Base-by-base conservation (phyloP, 1,139 yeast species). In the Martiniozyma asiatica region DNA sequence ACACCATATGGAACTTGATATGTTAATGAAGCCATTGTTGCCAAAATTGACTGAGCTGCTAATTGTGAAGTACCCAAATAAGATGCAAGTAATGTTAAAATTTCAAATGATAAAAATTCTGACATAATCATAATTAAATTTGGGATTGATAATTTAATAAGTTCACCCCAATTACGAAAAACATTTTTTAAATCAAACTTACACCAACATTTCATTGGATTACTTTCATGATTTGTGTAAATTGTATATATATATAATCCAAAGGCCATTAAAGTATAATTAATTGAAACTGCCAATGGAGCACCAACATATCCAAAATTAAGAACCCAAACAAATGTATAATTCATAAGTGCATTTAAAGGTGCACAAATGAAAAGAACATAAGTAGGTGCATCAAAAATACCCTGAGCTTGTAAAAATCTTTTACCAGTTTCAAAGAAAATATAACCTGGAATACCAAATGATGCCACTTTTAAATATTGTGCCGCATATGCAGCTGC, bases 121-220 rank as follows among this genome's bases (percentile, higher is more conserved):
- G 75, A 71, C 51, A 68, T 71, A 33, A 70, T 59, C 76, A 70
- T 70, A 26, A 70, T 53, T 31, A 68, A 53, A 14, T 75, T 74
- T 2, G 77, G 77, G 26, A 70, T 55, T 12, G 75, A 73, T 37
- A 70, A 56, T 20, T 47, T 43, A n/a, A 65, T 51, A 34, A 70
- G 50, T 34, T 54, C 62, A 5, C 54, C 53, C 77, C 77, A 70
- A 16, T 62, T 61, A 25, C 45, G 44, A 37, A 65, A 65, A 1
- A 58, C 56, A 31, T 36, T 43, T 4, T 51, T 26, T 22, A 34
- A 47, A 35, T 14, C 62, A 51, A 45, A 53, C 48, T 71, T 70
- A 52, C 47, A 68, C 69, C 44, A 48, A 39, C 51, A 67, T 51
- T 30, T 71, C 64, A 46, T 55, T 59, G 58, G 58, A 18, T 45